Percentiles rank a stretch among this genome's conserved stretches.
Conservation (phyloP, 805 yeast genomes). For the Myxozyma mucilagina region DNA sequence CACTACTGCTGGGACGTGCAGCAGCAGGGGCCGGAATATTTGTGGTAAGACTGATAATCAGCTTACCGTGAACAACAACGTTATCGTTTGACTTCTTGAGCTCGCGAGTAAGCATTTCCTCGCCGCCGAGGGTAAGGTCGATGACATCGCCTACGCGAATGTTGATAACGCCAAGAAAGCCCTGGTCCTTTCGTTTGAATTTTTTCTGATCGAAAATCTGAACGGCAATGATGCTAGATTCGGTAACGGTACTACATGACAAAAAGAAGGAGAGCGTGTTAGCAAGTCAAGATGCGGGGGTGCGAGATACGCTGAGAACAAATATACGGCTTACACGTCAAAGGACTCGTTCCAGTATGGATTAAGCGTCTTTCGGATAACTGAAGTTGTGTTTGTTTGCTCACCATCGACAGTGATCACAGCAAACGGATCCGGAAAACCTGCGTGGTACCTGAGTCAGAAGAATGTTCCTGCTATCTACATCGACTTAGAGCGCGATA, state of each 20-base stretch:
- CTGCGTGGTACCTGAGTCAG: slow-evolving; percentile 56
- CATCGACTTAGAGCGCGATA: background rate
- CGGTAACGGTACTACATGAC: slow-evolving; percentile 51
- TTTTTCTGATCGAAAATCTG: slow-evolving; percentile 97
- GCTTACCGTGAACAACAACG: slow-evolving; percentile 88
- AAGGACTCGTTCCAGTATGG: slow-evolving; percentile 98
- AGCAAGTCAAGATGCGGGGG: background rate
- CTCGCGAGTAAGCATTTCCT: slow-evolving; percentile 89
- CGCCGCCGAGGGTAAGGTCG: slow-evolving; percentile 49
- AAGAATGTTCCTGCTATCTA: background rate
- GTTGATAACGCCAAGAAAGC: slow-evolving; percentile 94
- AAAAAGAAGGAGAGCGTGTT: slow-evolving; percentile 33
- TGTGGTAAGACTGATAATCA: slow-evolving; percentile 57
- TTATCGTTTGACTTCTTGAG: slow-evolving; percentile 89
- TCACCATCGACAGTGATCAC: slow-evolving; percentile 96
- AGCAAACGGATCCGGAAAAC: slow-evolving; percentile 97
- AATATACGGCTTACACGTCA: slow-evolving; percentile 51
- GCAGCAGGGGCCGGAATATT: slow-evolving; percentile 31
- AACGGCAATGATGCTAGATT: slow-evolving; percentile 80
- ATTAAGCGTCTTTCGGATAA: slow-evolving; percentile 88
- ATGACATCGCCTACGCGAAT: slow-evolving; percentile 85
- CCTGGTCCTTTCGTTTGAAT: slow-evolving; percentile 97
- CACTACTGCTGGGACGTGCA: background rate
- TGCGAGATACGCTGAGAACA: background rate
- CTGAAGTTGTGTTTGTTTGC: slow-evolving; percentile 91